A percentile compares a stretch with the other conserved stretches of the same genome.
Evolutionary conservation across 2,329 filamentous ascomycete species (phyloP).

Genomic region (Sporothrix dimorphospora): DNA sequence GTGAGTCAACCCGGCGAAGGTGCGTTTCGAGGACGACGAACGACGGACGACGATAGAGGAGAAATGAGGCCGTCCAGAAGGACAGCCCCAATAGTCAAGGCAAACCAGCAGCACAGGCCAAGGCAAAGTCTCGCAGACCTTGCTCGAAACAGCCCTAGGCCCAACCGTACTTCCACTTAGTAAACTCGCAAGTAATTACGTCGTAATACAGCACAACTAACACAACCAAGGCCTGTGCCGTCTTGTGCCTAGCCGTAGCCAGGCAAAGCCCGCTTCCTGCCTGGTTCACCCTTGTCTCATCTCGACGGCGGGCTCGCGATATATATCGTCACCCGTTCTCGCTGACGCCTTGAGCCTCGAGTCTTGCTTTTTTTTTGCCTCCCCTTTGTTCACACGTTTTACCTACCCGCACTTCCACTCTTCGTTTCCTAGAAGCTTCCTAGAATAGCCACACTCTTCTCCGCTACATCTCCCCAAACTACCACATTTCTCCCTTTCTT

Average conservation of each 20-base stretch:
- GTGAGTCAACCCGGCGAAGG: not conserved
- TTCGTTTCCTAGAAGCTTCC: no score
- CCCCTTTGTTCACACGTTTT: not conserved
- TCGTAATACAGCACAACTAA: not conserved
- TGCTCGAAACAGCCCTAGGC: not conserved
- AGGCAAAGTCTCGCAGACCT: not conserved
- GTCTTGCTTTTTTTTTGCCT: not conserved
- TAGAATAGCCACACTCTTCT: not conserved
- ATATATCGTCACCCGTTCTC: conserved; percentile 17
- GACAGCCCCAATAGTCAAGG: not conserved
- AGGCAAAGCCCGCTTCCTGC: not conserved
- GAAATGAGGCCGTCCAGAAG: not conserved
- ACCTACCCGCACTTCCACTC: not conserved
- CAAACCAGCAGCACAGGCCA: not conserved
- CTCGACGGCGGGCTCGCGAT: not conserved
- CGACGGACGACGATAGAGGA: not conserved
- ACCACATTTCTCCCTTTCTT: not conserved
- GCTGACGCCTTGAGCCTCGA: not conserved
- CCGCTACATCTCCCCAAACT: no score
- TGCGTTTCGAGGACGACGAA: not conserved
- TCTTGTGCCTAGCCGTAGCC: not conserved
- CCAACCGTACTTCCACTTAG: not conserved
- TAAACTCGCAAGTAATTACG: no score
- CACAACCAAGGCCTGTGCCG: not conserved
- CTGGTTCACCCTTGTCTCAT: conserved; percentile 9